Percentiles rank a stretch among this genome's conserved stretches.
Evolutionary conservation across 345 rosid species (phyloP).

Genomic region (Alliaria petiolata): DNA sequence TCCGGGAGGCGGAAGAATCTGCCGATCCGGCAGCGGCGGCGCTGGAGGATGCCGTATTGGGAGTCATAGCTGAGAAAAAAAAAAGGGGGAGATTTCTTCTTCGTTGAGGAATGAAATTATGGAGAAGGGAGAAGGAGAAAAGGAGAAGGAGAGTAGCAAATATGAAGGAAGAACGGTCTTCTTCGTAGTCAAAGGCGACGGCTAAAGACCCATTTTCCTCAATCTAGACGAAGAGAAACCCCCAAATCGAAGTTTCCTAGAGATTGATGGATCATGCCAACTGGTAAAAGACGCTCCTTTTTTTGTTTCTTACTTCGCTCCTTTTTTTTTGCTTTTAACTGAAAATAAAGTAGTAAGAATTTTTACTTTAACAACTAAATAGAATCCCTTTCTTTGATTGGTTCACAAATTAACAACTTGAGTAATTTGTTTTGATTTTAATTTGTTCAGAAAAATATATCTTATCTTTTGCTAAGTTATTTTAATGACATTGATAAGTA

Average conservation of each 20-base stretch:
- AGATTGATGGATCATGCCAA: not conserved
- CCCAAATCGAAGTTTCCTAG: slow-evolving; percentile 23
- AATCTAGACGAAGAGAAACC: slow-evolving; percentile 18
- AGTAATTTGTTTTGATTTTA: not conserved
- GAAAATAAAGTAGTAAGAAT: not conserved
- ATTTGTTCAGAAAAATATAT: not conserved
- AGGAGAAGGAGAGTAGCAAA: not conserved
- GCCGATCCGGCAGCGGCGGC: slow-evolving; percentile 60
- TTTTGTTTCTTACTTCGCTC: not conserved
- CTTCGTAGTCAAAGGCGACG: slow-evolving; percentile 20
- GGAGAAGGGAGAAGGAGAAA: not conserved
- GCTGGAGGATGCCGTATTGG: slow-evolving; percentile 61
- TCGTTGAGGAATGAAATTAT: not conserved
- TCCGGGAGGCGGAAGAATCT: slow-evolving; percentile 63
- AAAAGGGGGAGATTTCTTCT: not conserved
- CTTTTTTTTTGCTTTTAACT: not conserved
- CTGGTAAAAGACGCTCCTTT: not conserved
- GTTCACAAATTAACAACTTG: not conserved
- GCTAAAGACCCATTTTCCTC: slow-evolving; percentile 1
- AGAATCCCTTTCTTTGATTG: not conserved
- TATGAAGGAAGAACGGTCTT: not conserved
- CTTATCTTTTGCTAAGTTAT: not conserved
- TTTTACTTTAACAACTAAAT: not conserved
- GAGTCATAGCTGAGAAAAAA: slow-evolving; percentile 25
- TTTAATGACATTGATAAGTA: not conserved